These are phyloP conservation scores for Penicillium thymicola DNA, from an alignment of 2,329 filamentous ascomycete species.

Conservation along the genomic window DNA sequence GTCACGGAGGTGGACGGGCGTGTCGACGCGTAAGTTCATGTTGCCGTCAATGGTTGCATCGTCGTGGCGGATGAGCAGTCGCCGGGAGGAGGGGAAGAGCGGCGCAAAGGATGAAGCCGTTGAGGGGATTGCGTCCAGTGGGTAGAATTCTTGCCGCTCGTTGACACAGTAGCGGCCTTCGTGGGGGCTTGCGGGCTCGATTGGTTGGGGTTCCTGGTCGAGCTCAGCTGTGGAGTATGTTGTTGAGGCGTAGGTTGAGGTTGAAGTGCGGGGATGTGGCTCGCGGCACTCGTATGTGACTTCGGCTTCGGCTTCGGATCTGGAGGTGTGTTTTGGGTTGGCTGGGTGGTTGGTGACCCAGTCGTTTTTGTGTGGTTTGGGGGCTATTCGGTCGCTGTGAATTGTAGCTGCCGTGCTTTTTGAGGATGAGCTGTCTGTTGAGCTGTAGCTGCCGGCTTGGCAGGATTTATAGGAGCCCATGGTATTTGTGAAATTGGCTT, in stretches of 20 bases:
- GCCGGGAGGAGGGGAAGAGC: conserved; percentile 80
- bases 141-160: conserved; percentile 56
- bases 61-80: conserved; percentile 81
- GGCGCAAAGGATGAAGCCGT: conserved; percentile 78
- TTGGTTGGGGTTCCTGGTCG: conserved; percentile 33
- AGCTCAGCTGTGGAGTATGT: conserved; percentile 59
- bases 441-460: conserved; percentile 36
- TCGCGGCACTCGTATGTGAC: not conserved
- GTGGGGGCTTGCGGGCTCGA: not conserved
- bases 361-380: conserved; percentile 22
- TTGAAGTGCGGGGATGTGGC: conserved; percentile 53
- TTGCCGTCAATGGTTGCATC: conserved; percentile 88
- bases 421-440: conserved; percentile 40
- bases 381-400: conserved; percentile 33
- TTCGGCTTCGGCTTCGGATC: not conserved
- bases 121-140: conserved; percentile 67
- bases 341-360: not conserved
- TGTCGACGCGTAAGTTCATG: conserved; percentile 92
- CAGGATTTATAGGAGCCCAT: conserved; percentile 33
- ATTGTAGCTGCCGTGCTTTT: conserved; percentile 41
- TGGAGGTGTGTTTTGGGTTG: not conserved
- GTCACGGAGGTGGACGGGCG: conserved; percentile 59
- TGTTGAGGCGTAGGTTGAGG: conserved; percentile 78
- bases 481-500: not conserved
- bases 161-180: conserved; percentile 48